Evolutionary conservation across 78 protist species (phyloP).

Genomic region (Guillardia theta): DNA sequence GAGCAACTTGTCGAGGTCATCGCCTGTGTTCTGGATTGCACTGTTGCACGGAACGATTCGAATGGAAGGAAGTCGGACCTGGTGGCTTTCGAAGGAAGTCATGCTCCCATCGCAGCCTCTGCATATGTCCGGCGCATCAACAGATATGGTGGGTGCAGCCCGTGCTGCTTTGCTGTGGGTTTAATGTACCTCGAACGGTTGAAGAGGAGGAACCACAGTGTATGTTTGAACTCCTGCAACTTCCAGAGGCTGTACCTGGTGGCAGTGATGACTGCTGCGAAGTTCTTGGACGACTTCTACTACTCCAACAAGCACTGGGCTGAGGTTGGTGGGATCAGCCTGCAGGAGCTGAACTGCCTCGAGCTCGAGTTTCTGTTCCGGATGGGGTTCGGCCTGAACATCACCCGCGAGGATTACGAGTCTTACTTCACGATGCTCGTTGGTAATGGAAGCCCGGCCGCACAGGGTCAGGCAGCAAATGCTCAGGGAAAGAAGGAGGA

Average conservation of each 20-base stretch:
- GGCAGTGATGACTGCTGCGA: not conserved
- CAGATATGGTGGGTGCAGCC: not conserved
- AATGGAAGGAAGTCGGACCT: not conserved
- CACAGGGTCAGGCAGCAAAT: not conserved
- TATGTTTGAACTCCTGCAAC: not conserved
- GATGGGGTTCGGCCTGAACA: not conserved
- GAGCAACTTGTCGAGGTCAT: not conserved
- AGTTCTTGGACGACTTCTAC: slow-evolving; percentile 36
- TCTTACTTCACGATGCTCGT: not conserved
- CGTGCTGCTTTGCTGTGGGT: not conserved
- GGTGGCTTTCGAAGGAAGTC: not conserved
- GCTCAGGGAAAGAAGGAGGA: not conserved
- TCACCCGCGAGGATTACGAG: slow-evolving; percentile 23
- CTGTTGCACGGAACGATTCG: not conserved
- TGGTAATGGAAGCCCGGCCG: not conserved
- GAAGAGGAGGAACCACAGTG: not conserved
- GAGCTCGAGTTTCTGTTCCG: slow-evolving; percentile 33
- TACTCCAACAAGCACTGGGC: slow-evolving; percentile 39
- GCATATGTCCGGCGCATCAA: not conserved
- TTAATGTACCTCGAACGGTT: slow-evolving; percentile 6
- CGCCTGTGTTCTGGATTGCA: not conserved
- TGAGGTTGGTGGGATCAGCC: slow-evolving; percentile 9
- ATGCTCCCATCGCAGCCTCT: not conserved
- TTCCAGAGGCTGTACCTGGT: slow-evolving; percentile 3
- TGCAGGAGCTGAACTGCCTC: not conserved